Evolutionary conservation across 441 rosid genomes (phyloP), one percentile per base, ranked within the genome.

Genomic region (Gossypium schwendimanii): DNA sequence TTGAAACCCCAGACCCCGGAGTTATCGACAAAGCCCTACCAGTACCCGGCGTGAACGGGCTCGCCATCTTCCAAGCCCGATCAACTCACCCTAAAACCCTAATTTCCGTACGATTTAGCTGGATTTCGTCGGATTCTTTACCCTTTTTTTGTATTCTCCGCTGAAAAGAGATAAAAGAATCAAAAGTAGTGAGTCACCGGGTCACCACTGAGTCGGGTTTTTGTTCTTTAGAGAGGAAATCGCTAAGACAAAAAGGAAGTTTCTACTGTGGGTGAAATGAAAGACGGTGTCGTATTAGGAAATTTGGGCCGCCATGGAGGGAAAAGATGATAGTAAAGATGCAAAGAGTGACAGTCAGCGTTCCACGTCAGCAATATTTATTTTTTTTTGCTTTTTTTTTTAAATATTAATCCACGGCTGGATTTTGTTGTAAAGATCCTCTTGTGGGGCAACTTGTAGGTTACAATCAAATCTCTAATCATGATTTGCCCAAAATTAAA

Each of bases 1-100:
- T 83, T 72, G 81, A 78, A 84, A 85, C 88, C 90, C 92, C 83
- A 79, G 86, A 71, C 2, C 79, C 75, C 41, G 84, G 80, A 15
- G 82, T 78, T 28, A 80, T 76, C 39, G 78, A 55, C 73, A 76
- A 77, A 20, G 81, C 64, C 55, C 55, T 75, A 62, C 26, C 58
- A 12, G 70, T 64, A 52, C 63, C 74, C 24, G 87, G 88, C 1
- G 87, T 79, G 75, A 78, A 68, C 72, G 82, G 87, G 70, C 88
- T 84, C 67, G 90, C 70, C 94, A 89, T 89, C 75, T 55, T 54
- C 33, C 39, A 65, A 63, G 47, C 28, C 61, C 63, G 45, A 66
- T 10, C 24, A 69, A 79, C 49, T 6, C 67, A 23, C 12, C 44
- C 33, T 31, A 12, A 7, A 54, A 47, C 76, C 70, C 78, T 70